Base-by-base conservation (phyloP, 805 yeast species). In the Saturnispora sekii region DNA sequence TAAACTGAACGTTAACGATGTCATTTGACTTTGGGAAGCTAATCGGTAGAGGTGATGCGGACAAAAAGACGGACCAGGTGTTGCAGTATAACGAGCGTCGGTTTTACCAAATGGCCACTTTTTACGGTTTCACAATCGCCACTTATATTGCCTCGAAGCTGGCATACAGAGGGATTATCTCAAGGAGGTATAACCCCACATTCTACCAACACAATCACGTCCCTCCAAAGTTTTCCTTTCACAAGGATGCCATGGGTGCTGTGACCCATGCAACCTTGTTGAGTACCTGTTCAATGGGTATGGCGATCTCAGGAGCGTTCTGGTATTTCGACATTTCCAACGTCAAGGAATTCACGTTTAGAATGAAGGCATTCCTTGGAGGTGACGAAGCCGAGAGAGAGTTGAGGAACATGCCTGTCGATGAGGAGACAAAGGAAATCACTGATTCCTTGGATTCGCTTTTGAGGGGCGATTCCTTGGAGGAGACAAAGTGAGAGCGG, bases 231-330 rank as follows among this genome's bases (percentile, higher is more conserved):
- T 83, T 81, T 56, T 81, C 84, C 29, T 79, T 84, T 58, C 78
- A 84, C 49, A 75, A 77, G 44, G 96, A 88, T 60, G 96, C 96
- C 2, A 76, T 86, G 31, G 77, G 79, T 35, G 96, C 96, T 0
- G 86, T 89, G 3, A 77, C 81, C 0, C 81, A 84, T 35, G 94
- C 96, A 2, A 76, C 95, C 0, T 63, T 83, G 39, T 65, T 89
- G 14, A 84, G 96, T 2, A 72, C 79, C 0, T 73, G 87, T 1
- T 76, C 86, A 0, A 73, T 82, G 53, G 74, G 85, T 1, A 84
- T 85, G 86, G 63, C 76, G 4, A 67, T 79, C 2, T 74, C 84
- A 34, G 94, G 95, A 2, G 69, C 78, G 2, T 79, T 86, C 55
- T 88, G 96, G 96, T 68, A 79, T 35, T 70, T 73, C 63, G 95